Evolutionary conservation across 768 basidiomycete species (phyloP).

Genomic region (Psilocybe subaeruginosa): DNA sequence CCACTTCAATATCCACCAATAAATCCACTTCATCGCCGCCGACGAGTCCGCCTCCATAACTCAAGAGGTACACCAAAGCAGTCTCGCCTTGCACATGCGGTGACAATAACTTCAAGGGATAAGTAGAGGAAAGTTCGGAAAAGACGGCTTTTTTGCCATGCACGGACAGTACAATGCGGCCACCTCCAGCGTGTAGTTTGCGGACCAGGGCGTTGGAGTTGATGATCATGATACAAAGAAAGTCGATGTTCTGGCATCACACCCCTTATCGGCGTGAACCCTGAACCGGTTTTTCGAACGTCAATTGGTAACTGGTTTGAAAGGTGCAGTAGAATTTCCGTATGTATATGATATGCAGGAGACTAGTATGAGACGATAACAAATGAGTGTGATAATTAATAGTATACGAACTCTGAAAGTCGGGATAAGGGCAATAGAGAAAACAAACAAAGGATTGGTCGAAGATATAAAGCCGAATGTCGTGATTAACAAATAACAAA

Average conservation of each 20-base stretch:
- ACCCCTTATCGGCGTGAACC: background rate
- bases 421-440: slow-evolving; percentile 20
- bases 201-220: slow-evolving; percentile 13
- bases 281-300: background rate
- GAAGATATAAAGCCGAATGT: background rate
- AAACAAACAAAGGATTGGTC: slow-evolving; percentile 24
- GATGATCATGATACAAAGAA: slow-evolving; percentile 6
- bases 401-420: slow-evolving; percentile 18
- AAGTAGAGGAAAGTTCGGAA: slow-evolving; percentile 75
- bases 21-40: slow-evolving; percentile 79
- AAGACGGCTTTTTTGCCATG: slow-evolving; percentile 65
- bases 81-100: slow-evolving; percentile 59
- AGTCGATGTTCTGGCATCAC: background rate
- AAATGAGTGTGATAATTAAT: slow-evolving; percentile 24
- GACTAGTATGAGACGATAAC: slow-evolving; percentile 14
- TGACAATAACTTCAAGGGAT: slow-evolving; percentile 88
- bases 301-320: background rate
- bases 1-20: slow-evolving; percentile 57
- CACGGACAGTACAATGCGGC: slow-evolving; percentile 55
- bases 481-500: background rate
- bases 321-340: slow-evolving; percentile 1
- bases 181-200: slow-evolving; percentile 49
- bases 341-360: slow-evolving; percentile 1
- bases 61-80: slow-evolving; percentile 76
- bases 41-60: slow-evolving; percentile 92